Percentiles rank a stretch among this genome's conserved stretches.
Evolutionary conservation across 805 yeast genomes (phyloP).

Genomic region (Starmerella sp.): DNA sequence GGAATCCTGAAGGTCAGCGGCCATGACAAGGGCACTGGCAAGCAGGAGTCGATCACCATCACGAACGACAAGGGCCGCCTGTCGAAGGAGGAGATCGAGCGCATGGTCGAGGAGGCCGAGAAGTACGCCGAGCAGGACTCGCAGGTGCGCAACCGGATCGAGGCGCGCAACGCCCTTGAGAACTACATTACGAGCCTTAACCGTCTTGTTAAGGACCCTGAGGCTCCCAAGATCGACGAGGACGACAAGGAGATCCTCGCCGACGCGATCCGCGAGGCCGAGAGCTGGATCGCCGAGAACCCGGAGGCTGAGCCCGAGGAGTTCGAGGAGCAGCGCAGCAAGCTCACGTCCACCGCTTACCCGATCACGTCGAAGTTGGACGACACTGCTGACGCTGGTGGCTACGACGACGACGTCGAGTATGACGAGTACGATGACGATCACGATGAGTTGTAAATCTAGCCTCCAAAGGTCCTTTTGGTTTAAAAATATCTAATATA

Average conservation of each 20-base stretch:
- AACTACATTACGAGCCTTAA: conserved; percentile 76
- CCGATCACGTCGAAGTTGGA: conserved; percentile 88
- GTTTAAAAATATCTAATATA: background rate
- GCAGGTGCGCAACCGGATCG: conserved; percentile 70
- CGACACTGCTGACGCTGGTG: conserved; percentile 44
- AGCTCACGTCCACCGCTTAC: conserved; percentile 68
- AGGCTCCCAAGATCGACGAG: conserved; percentile 63
- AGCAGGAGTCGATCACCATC: conserved; percentile 79
- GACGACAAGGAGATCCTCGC: conserved; percentile 82
- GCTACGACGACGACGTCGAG: conserved; percentile 46
- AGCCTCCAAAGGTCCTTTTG: background rate
- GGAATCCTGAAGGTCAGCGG: conserved; percentile 82
- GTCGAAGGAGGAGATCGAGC: conserved; percentile 86
- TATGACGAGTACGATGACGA: conserved; percentile 24
- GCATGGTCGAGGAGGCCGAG: conserved; percentile 97
- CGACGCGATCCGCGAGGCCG: conserved; percentile 78
- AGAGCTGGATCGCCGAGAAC: conserved; percentile 76
- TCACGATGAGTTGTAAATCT: conserved; percentile 20
- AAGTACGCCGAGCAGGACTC: conserved; percentile 87
- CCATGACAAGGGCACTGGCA: conserved; percentile 89
- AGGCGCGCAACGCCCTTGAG: conserved; percentile 78
- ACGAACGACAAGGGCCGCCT: conserved; percentile 92
- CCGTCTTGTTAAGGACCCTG: conserved; percentile 46
- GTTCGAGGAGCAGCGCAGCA: conserved; percentile 80
- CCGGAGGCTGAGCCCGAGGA: conserved; percentile 87